Conservation (phyloP, 768 basidiomycete species). For the Russula foetens region DNA sequence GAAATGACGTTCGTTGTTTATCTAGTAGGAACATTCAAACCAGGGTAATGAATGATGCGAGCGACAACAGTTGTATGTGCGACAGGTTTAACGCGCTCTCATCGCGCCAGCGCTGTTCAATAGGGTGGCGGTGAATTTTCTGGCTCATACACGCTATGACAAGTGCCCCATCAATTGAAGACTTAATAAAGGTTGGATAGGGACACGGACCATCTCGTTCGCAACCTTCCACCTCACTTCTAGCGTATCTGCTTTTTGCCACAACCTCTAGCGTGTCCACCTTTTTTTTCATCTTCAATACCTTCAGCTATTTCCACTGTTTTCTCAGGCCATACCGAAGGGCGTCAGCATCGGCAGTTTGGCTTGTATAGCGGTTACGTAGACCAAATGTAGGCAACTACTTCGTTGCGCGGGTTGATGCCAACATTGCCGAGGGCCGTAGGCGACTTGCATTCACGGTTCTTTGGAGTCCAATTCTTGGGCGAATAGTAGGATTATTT, state of each 20-base stretch:
- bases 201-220: conserved; percentile 60
- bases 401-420: conserved; percentile 78
- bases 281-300: conserved; percentile 29
- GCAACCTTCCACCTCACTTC: conserved; percentile 68
- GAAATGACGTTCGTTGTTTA: conserved; percentile 89
- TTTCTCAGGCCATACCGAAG: conserved; percentile 27
- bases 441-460: conserved; percentile 58
- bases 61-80: neutral
- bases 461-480: conserved; percentile 40
- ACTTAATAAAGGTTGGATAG: neutral
- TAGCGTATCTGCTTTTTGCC: conserved; percentile 78
- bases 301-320: conserved; percentile 13
- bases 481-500: conserved; percentile 32
- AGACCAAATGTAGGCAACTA: conserved; percentile 60
- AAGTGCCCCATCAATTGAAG: neutral
- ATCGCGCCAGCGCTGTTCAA: conserved; percentile 80
- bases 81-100: conserved; percentile 78
- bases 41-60: neutral
- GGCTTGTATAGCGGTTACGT: conserved; percentile 43
- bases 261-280: conserved; percentile 64
- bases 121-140: conserved; percentile 65
- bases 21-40: conserved; percentile 81
- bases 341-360: conserved; percentile 37
- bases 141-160: conserved; percentile 55
- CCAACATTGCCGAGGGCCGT: conserved; percentile 51